Conservation (phyloP, 2,329 filamentous ascomycete genomes). For the Monosporascus sp. region DNA sequence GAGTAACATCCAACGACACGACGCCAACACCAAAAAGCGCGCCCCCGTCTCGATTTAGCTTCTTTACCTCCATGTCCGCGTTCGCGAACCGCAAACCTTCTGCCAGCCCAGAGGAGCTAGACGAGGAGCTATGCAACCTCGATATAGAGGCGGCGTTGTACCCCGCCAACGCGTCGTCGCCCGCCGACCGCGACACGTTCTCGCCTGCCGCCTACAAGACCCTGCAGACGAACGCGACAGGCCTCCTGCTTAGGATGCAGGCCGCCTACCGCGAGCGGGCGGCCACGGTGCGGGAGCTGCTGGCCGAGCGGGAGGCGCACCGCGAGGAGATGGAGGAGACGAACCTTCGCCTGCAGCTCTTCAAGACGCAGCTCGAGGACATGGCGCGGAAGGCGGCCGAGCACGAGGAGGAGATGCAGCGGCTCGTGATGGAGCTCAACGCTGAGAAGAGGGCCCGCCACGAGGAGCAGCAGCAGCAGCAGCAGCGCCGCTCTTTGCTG, state of each 20-base stretch:
- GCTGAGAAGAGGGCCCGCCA: conserved; percentile 44
- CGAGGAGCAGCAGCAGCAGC: conserved; percentile 32
- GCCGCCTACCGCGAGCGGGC: conserved; percentile 52
- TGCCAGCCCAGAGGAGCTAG: conserved; percentile 18
- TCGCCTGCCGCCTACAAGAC: conserved; percentile 58
- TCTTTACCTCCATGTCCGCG: conserved; percentile 41
- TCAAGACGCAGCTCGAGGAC: conserved; percentile 56
- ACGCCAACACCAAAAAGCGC: conserved; percentile 34
- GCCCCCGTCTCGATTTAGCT: conserved; percentile 37
- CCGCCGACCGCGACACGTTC: conserved; percentile 43
- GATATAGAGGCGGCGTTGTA: conserved; percentile 52
- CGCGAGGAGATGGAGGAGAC: conserved; percentile 53
- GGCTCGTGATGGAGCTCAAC: conserved; percentile 45
- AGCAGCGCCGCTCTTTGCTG: conserved; percentile 10
- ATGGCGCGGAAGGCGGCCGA: conserved; percentile 50
- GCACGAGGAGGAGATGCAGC: conserved; percentile 46
- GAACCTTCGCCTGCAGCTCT: conserved; percentile 44
- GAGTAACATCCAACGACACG: conserved; percentile 20
- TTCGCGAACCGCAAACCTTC: conserved; percentile 32
- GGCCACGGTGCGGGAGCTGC: conserved; percentile 43
- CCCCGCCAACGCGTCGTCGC: conserved; percentile 31
- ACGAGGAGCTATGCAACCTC: conserved; percentile 52
- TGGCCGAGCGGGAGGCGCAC: conserved; percentile 48
- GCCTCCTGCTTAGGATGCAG: conserved; percentile 52
- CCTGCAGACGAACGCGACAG: conserved; percentile 52